These are phyloP conservation scores for Suillus subalutaceus DNA, from an alignment of 768 basidiomycete species.

Conservation along the genomic window DNA sequence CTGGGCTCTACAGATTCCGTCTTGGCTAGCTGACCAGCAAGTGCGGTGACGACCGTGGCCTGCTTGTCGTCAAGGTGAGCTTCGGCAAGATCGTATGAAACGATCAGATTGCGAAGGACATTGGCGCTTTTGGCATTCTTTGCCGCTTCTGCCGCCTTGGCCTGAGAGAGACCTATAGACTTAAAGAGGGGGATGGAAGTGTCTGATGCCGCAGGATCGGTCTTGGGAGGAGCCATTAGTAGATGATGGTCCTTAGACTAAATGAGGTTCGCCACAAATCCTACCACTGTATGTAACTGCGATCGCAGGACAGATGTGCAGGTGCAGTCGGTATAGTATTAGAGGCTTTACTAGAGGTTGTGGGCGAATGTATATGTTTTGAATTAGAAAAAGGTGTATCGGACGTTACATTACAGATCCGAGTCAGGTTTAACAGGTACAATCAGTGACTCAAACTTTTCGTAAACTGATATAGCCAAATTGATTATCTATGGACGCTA, in stretches of 20 bases:
- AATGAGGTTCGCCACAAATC: background rate
- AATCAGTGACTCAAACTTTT: background rate
- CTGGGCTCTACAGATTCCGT: conserved; percentile 45
- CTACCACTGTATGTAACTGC: background rate
- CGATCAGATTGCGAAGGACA: conserved; percentile 70
- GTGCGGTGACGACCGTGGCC: conserved; percentile 66
- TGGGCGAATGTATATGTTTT: background rate
- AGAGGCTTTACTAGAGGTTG: background rate
- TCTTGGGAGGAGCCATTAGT: conserved; percentile 8
- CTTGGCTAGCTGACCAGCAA: conserved; percentile 68
- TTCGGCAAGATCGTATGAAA: conserved; percentile 49
- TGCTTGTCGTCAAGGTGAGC: conserved; percentile 75
- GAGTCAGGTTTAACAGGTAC: too few species aligned
- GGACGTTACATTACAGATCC: background rate
- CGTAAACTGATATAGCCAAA: background rate
- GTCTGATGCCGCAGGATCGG: conserved; percentile 17
- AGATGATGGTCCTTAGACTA: background rate
- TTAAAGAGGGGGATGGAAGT: conserved; percentile 55
- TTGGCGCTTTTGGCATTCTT: conserved; percentile 79
- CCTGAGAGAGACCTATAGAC: conserved; percentile 72
- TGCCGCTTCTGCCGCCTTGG: conserved; percentile 81
- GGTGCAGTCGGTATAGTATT: background rate
- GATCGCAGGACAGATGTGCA: background rate
- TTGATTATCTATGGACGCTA: background rate
- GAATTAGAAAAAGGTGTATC: background rate